Percentiles rank a stretch among this genome's conserved stretches.
These are phyloP conservation scores for Backusella parvicylindrica DNA, from an alignment of 192 early-diverging fungal genomes.

Conservation along the genomic window DNA sequence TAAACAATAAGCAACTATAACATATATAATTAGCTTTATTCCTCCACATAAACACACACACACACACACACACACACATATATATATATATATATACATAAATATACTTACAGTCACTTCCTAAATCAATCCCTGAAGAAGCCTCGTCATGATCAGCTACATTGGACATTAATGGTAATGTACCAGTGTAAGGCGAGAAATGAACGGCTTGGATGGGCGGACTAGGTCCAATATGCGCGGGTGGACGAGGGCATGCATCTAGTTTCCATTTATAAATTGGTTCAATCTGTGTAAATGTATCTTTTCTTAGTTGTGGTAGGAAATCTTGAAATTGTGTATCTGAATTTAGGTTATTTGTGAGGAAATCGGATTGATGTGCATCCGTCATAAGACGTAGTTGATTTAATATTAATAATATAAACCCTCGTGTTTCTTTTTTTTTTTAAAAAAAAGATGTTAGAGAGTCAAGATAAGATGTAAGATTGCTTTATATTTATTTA, in stretches of 20 bases:
- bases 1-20: constrained; percentile 29
- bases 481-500: neutral
- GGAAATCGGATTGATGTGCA: constrained; percentile 1
- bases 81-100: too few species aligned
- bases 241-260: constrained; percentile 22
- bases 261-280: constrained; percentile 26
- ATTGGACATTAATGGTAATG: constrained; percentile 18
- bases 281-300: constrained; percentile 20
- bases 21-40: too few species aligned
- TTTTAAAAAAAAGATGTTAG: neutral
- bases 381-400: constrained; percentile 22
- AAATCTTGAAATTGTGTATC: constrained; percentile 20
- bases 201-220: constrained; percentile 24
- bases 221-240: constrained; percentile 25
- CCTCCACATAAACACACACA: neutral
- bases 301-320: constrained; percentile 14
- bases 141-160: neutral
- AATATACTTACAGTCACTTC: constrained; percentile 38
- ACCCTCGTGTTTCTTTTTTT: constrained; percentile 21
- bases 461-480: neutral
- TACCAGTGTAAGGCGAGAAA: constrained; percentile 25
- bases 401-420: constrained; percentile 31
- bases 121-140: constrained; percentile 27
- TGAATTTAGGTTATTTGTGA: neutral
- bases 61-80: neutral